These are phyloP conservation scores for Yarrowia hollandica DNA, from an alignment of 805 yeast genomes.

Conservation along the genomic window DNA sequence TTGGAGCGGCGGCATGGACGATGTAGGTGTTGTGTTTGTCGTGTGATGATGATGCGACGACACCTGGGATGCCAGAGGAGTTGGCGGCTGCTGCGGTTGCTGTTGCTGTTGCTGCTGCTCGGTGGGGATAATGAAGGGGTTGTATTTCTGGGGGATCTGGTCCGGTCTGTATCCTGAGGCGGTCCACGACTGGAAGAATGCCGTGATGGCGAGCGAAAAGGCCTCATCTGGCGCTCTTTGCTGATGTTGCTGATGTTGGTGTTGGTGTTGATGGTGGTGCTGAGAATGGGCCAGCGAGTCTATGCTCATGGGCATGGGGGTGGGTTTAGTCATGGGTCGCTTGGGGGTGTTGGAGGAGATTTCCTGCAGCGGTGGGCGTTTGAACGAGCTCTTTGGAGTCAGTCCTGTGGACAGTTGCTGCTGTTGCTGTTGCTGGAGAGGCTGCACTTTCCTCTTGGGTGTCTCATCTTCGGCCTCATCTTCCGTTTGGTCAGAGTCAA, in stretches of 20 bases:
- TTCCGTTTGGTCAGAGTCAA: conserved; percentile 25
- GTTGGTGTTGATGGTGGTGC: not conserved
- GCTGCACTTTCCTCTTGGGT: not conserved
- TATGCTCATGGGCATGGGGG: conserved; percentile 27
- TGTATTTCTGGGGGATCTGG: conserved; percentile 25
- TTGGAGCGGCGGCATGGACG: conserved; percentile 28
- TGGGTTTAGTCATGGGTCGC: conserved; percentile 15
- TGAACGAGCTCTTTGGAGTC: conserved; percentile 18
- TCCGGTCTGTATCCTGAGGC: conserved; percentile 26
- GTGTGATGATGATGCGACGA: not conserved
- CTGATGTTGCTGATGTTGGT: not conserved
- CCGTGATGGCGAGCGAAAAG: conserved; percentile 14
- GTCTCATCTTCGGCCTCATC: conserved; percentile 19
- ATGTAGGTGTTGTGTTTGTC: conserved; percentile 2
- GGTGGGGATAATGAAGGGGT: conserved; percentile 28
- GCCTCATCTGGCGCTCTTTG: conserved; percentile 23
- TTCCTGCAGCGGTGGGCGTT: conserved; percentile 5
- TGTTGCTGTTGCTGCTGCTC: conserved; percentile 24
- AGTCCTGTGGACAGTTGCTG: conserved; percentile 1
- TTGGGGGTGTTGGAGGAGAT: conserved; percentile 16
- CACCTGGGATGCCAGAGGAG: conserved; percentile 13
- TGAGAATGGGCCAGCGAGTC: not conserved
- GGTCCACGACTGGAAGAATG: conserved; percentile 28
- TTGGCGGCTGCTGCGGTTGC: conserved; percentile 18
- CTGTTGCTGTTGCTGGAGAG: not conserved